Base-by-base conservation (phyloP, 805 yeast species). In the Wickerhamomyces sydowiorum region DNA sequence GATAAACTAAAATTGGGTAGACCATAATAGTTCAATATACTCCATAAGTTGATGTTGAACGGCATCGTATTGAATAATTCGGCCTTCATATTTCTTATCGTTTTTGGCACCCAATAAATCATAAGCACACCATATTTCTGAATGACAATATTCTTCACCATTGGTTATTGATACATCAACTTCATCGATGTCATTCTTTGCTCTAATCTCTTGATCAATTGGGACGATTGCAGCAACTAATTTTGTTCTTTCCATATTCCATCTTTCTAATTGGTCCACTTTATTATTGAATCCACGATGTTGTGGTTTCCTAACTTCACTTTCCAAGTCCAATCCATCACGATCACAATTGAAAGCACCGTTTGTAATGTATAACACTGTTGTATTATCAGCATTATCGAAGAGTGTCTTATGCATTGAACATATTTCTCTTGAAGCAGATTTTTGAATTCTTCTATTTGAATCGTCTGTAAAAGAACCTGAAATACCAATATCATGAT, bases 381-480 rank as follows among this genome's bases (percentile, higher is more conserved):
- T 23, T 9, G 41, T 31, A 32, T 38, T 36, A 14, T 17, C n/a
- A 13, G 35, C 10, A 4, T 4, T 23, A 14, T 39, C 43, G 7
- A 50, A 29, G 31, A 42, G 45, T 3, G 45, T 52, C 15, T 38
- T 32, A 39, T 50, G 54, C 20, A 33, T 37, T 1, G 52, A 48
- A 17, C 54, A 50, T 28, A 50, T 44, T 43, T 50, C 54, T 20
- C 38, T 36, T 5, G 54, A 39, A 9, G 38, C 49, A 17, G 49
- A 44, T 17, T 28, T 32, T 22, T 46, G 40, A 20, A 45, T 40
- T 43, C 38, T 40, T 37, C 48, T 33, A 34, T 46, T 43, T 36
- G 38, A 38, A 20, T 48, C 51, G 1, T 30, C 33, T 2, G 52
- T 50, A 30, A 36, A 45, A 25, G 42, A 38, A 13, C 54, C 54